These are phyloP conservation scores for Kwoniella pini DNA, from an alignment of 768 basidiomycete species.

Conservation along the genomic window DNA sequence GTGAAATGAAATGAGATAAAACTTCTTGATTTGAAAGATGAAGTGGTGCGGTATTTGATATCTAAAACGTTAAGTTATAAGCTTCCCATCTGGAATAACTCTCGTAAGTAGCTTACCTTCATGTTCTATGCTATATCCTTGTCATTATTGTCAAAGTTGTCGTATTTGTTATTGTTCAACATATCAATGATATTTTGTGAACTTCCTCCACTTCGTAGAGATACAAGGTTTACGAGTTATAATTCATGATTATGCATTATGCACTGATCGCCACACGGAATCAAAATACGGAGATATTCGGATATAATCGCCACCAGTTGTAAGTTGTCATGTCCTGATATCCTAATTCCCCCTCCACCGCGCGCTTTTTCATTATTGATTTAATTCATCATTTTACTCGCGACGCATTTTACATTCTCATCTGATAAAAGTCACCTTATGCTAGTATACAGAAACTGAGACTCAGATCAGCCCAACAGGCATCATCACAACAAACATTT, in stretches of 20 bases:
- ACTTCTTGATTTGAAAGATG: conserved; percentile 89
- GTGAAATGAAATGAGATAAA: conserved; percentile 70
- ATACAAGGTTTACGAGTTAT: background rate
- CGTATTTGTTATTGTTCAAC: background rate
- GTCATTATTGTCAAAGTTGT: background rate
- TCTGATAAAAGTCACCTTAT: background rate
- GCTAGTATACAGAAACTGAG: background rate
- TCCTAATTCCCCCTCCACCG: conserved; percentile 4
- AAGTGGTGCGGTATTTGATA: conserved; percentile 68
- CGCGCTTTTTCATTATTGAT: background rate
- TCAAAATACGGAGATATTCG: conserved; percentile 8
- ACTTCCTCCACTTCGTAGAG: conserved; percentile 2
- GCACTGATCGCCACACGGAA: conserved; percentile 5
- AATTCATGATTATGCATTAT: background rate
- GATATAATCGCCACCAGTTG: background rate
- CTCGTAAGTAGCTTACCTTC: conserved; percentile 19
- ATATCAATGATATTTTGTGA: conserved; percentile 1
- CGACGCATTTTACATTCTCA: conserved; percentile 2
- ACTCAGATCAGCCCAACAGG: background rate
- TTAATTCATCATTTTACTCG: background rate
- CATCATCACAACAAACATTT: no score
- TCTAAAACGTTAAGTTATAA: conserved; percentile 12
- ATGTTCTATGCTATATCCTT: conserved; percentile 4
- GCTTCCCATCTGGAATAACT: background rate
- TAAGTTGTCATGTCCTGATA: background rate